Percentiles rank a stretch among this genome's conserved stretches.
These are phyloP conservation scores for Heritiera littoralis DNA, from an alignment of 345 rosid species.

Conservation along the genomic window DNA sequence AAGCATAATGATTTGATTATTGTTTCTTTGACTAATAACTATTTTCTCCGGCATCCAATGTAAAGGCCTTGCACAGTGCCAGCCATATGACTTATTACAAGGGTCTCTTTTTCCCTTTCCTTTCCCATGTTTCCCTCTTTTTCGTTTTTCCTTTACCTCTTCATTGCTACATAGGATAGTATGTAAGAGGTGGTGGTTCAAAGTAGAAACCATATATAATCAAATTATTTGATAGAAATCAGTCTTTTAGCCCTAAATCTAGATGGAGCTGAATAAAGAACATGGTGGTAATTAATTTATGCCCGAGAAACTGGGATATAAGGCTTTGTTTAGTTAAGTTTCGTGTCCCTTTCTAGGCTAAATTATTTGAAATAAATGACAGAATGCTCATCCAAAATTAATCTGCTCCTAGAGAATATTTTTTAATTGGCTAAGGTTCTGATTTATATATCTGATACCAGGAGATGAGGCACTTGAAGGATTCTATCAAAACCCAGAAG, in stretches of 20 bases:
- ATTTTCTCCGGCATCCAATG: slow-evolving; percentile 24
- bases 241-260: slow-evolving; percentile 10
- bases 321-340: slow-evolving; percentile 15
- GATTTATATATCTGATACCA: slow-evolving; percentile 35
- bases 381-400: background rate
- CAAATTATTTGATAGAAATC: slow-evolving; percentile 17
- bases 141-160: background rate
- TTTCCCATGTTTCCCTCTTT: slow-evolving; percentile 9
- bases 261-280: slow-evolving; percentile 17
- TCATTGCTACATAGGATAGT: slow-evolving; percentile 11
- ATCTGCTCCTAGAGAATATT: background rate
- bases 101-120: slow-evolving; percentile 4
- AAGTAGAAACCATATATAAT: slow-evolving; percentile 11
- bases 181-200: slow-evolving; percentile 1
- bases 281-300: background rate
- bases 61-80: slow-evolving; percentile 15
- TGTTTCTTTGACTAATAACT: slow-evolving; percentile 39
- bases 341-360: background rate
- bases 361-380: background rate
- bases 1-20: slow-evolving; percentile 33
- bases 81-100: slow-evolving; percentile 5
- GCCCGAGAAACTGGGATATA: background rate
- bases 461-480: slow-evolving; percentile 60
- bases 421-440: slow-evolving; percentile 12
- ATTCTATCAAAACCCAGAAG: slow-evolving; percentile 43